Evolutionary conservation across 2,329 filamentous ascomycete species (phyloP).

Genomic region (Phialophora verrucosa): DNA sequence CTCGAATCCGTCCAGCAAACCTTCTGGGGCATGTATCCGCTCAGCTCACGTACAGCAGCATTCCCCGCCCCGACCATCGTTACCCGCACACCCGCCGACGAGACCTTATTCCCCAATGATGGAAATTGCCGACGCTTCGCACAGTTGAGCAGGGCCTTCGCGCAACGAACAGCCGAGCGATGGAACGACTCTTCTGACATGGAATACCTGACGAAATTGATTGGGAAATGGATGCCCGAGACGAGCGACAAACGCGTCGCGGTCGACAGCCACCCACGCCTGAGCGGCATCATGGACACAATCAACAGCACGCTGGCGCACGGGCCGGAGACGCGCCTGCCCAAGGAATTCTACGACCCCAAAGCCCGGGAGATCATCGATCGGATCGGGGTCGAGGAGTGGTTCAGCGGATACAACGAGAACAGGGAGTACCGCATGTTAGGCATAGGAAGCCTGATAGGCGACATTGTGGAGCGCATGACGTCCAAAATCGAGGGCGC

Average conservation of each 20-base stretch:
- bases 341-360: constrained; percentile 83
- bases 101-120: constrained; percentile 82
- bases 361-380: constrained; percentile 72
- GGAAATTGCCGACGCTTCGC: constrained; percentile 74
- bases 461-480: constrained; percentile 81
- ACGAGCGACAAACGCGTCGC: constrained; percentile 67
- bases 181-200: constrained; percentile 83
- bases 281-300: constrained; percentile 92
- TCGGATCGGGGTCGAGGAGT: constrained; percentile 82
- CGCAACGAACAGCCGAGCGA: constrained; percentile 70
- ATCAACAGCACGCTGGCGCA: constrained; percentile 89
- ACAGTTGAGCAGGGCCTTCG: constrained; percentile 71
- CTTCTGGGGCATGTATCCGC: constrained; percentile 76
- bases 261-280: constrained; percentile 80
- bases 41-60: constrained; percentile 53
- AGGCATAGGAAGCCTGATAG: constrained; percentile 83
- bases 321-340: constrained; percentile 76
- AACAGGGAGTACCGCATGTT: constrained; percentile 84
- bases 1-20: constrained; percentile 78
- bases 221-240: constrained; percentile 85
- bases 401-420: constrained; percentile 87
- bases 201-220: constrained; percentile 76
- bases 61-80: constrained; percentile 71
- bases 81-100: constrained; percentile 68
- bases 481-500: constrained; percentile 67